phyloP scores from a whole-genome alignment of 495 filamentous ascomycete genomes.

The Aspergillus steynii region DNA sequence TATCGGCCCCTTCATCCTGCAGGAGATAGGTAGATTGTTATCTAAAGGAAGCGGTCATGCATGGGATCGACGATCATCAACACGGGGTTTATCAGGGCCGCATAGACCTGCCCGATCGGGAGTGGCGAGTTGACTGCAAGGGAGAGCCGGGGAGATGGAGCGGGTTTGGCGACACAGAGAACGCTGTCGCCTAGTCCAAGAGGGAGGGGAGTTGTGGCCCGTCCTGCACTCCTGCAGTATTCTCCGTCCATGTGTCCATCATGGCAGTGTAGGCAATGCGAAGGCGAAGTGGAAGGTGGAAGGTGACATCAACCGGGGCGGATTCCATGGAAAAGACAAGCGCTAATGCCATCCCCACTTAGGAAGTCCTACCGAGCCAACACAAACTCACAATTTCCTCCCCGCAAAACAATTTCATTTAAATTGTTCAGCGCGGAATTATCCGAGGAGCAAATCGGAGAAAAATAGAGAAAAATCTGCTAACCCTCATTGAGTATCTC shows the following conservation, averaged over 20 bases:
- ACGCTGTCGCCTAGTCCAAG: not conserved
- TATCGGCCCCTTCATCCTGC: not conserved
- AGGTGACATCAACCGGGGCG: not conserved
- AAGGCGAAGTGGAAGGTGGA: not conserved
- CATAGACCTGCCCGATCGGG: constrained; percentile 7
- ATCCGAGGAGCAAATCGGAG: not conserved
- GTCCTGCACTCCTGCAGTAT: not conserved
- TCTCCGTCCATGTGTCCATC: too few species aligned
- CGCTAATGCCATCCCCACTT: constrained; percentile 10
- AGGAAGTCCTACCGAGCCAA: constrained; percentile 16
- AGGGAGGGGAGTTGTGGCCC: not conserved
- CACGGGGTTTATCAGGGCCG: constrained; percentile 5
- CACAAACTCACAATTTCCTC: constrained; percentile 5
- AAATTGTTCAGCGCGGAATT: not conserved
- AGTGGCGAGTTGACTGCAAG: not conserved
- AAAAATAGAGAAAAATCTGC: not conserved
- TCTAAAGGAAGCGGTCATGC: constrained; percentile 1
- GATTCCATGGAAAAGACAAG: not conserved
- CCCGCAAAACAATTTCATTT: not conserved
- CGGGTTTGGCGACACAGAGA: not conserved
- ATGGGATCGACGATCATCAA: not conserved
- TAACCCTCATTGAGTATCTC: constrained; percentile 3
- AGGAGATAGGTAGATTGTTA: not conserved
- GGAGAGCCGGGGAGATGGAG: not conserved
- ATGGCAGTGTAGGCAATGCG: too few species aligned